A percentile compares a stretch with the other conserved stretches of the same genome.
Conservation (phyloP, 2,329 filamentous ascomycete genomes). For the Apiospora aurea region DNA sequence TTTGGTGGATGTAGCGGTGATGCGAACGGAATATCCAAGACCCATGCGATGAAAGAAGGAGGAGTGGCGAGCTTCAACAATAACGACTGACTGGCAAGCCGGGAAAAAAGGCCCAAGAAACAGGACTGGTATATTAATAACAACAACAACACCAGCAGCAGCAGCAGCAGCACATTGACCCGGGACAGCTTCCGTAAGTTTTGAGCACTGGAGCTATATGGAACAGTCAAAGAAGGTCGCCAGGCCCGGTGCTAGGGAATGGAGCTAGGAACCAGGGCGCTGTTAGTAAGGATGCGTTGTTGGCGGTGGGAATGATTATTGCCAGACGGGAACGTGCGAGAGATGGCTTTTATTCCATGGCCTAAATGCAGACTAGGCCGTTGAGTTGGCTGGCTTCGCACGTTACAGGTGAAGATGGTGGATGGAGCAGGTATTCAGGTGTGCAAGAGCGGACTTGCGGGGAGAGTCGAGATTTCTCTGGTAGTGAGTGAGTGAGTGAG, state of each 20-base stretch:
- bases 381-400: conserved; percentile 19
- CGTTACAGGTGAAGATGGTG: conserved; percentile 14
- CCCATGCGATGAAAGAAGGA: background rate
- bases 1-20: background rate
- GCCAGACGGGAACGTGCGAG: conserved; percentile 12
- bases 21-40: background rate
- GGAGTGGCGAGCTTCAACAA: background rate
- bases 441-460: conserved; percentile 6
- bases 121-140: conserved; percentile 3
- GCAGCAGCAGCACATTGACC: background rate
- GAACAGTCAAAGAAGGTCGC: conserved; percentile 4
- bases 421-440: conserved; percentile 7
- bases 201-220: conserved; percentile 10
- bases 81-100: background rate
- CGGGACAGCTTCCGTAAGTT: background rate
- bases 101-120: background rate
- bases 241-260: background rate
- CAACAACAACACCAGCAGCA: background rate
- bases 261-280: background rate
- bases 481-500: background rate
- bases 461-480: conserved; percentile 9
- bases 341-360: background rate
- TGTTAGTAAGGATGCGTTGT: conserved; percentile 11
- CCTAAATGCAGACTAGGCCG: conserved; percentile 5
- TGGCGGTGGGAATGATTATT: conserved; percentile 15